A percentile compares a stretch with the other conserved stretches of the same genome.
These are phyloP conservation scores for Pleurotus salmoneostramineus DNA, from an alignment of 768 basidiomycete genomes.

Conservation along the genomic window DNA sequence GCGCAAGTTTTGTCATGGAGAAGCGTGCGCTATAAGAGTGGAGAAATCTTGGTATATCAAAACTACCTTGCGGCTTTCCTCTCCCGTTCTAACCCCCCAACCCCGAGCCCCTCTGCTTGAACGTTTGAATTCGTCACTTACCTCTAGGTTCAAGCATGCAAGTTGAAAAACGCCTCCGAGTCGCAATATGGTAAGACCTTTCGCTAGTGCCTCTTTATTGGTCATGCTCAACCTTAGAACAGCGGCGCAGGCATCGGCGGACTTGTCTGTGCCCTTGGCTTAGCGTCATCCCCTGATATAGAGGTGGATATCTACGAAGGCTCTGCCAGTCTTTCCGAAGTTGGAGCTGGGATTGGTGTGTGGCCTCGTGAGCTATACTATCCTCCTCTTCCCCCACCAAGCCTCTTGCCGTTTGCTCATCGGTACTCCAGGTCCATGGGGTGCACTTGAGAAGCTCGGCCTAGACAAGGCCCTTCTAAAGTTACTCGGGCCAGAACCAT, in stretches of 20 bases:
- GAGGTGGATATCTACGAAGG: slow-evolving; percentile 56
- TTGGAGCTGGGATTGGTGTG: slow-evolving; percentile 62
- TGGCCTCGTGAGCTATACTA: slow-evolving; percentile 34
- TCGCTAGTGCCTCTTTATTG: slow-evolving; percentile 9
- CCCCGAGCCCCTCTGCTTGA: too few relatives aligned
- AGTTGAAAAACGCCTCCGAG: slow-evolving; percentile 32
- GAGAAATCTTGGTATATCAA: neutral
- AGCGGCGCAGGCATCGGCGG: slow-evolving; percentile 55
- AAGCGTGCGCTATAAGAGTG: neutral
- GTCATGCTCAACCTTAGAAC: slow-evolving; percentile 11
- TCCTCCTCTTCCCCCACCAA: slow-evolving; percentile 13
- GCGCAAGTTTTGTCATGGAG: neutral
- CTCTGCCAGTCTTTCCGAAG: slow-evolving; percentile 42
- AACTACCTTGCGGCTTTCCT: neutral
- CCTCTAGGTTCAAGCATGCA: neutral
- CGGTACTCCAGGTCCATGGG: slow-evolving; percentile 41
- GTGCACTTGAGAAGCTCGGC: slow-evolving; percentile 39
- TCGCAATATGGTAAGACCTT: slow-evolving; percentile 51
- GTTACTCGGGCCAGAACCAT: slow-evolving; percentile 29
- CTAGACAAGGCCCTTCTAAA: slow-evolving; percentile 42
- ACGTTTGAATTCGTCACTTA: neutral
- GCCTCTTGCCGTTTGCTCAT: neutral
- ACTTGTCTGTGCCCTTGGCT: slow-evolving; percentile 39
- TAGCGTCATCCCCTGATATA: slow-evolving; percentile 48
- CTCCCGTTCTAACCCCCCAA: neutral